Conservation (phyloP, 805 yeast species). For the Kuraishia piskuri region DNA sequence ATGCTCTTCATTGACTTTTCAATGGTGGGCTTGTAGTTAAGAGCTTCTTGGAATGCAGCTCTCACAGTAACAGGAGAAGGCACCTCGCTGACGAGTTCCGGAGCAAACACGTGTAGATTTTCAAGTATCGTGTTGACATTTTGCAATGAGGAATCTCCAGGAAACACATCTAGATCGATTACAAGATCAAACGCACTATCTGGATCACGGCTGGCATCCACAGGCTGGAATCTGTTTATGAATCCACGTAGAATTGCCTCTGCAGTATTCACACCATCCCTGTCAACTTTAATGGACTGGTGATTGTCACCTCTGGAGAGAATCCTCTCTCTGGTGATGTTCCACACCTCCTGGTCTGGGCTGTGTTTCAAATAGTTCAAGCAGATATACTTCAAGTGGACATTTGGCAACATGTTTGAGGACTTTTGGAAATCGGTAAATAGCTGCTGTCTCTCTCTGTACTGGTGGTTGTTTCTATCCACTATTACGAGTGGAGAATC, state of each 20-base stretch:
- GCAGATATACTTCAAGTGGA: slow-evolving; percentile 51
- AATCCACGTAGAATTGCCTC: slow-evolving; percentile 67
- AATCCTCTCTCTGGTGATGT: slow-evolving; percentile 53
- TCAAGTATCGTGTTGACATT: background rate
- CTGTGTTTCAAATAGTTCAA: slow-evolving; percentile 48
- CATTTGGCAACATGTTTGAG: slow-evolving; percentile 33
- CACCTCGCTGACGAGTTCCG: slow-evolving; percentile 28
- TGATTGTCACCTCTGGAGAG: slow-evolving; percentile 76
- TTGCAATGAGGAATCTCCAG: slow-evolving; percentile 32
- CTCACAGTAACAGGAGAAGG: slow-evolving; percentile 35
- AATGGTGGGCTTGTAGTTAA: slow-evolving; percentile 43
- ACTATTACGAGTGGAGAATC: slow-evolving; percentile 47
- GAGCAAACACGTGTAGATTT: slow-evolving; percentile 19
- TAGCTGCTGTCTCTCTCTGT: slow-evolving; percentile 59
- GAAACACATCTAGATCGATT: slow-evolving; percentile 43
- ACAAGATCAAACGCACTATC: slow-evolving; percentile 61
- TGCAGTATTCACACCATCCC: slow-evolving; percentile 40
- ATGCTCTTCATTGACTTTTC: slow-evolving; percentile 22
- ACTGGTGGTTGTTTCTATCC: slow-evolving; percentile 79
- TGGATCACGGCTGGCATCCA: slow-evolving; percentile 38
- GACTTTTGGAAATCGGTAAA: slow-evolving; percentile 40
- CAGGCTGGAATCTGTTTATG: slow-evolving; percentile 56
- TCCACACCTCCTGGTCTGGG: slow-evolving; percentile 28
- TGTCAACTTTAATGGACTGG: slow-evolving; percentile 58
- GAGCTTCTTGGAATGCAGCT: slow-evolving; percentile 43